Conservation (phyloP, 2,329 filamentous ascomycete species). For the Davidsoniella virescens region DNA sequence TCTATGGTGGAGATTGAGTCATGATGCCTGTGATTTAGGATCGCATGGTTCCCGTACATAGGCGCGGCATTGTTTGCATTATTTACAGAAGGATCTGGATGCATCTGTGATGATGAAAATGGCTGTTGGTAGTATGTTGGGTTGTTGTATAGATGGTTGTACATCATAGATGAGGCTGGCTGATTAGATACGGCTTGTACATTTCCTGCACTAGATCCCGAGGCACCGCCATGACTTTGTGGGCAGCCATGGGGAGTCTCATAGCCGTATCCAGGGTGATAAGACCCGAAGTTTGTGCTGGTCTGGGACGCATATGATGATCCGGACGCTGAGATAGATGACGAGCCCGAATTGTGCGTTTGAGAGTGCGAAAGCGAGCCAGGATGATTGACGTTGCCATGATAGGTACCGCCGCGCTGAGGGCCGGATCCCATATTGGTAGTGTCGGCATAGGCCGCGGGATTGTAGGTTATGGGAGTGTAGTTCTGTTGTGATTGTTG, state of each 20-base stretch:
- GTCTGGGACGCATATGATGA: constrained; percentile 15
- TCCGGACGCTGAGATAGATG: constrained; percentile 10
- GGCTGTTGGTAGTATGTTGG: too few relatives aligned
- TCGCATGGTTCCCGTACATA: not conserved
- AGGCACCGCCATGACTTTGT: constrained; percentile 5
- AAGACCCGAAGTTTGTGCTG: not conserved
- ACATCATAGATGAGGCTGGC: constrained; percentile 1
- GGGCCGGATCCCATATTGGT: constrained; percentile 19
- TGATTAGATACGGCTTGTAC: not conserved
- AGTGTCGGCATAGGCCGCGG: constrained; percentile 39
- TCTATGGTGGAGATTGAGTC: constrained; percentile 30
- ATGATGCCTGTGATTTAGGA: not conserved
- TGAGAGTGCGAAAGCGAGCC: constrained; percentile 9
- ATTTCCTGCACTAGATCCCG: not conserved
- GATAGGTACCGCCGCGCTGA: constrained; percentile 35
- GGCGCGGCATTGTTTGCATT: not conserved
- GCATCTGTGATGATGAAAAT: too few relatives aligned
- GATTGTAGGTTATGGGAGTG: constrained; percentile 49
- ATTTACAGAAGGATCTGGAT: not conserved
- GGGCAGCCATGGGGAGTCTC: constrained; percentile 1
- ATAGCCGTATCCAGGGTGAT: not conserved
- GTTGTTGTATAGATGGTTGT: constrained; percentile 4
- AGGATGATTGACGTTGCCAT: constrained; percentile 27
- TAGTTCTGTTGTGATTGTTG: constrained; percentile 34
- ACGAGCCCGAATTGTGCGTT: constrained; percentile 3